Evolutionary conservation across 176 grass and related monocot genomes (phyloP).

Genomic region (Oryza rufipogon): DNA sequence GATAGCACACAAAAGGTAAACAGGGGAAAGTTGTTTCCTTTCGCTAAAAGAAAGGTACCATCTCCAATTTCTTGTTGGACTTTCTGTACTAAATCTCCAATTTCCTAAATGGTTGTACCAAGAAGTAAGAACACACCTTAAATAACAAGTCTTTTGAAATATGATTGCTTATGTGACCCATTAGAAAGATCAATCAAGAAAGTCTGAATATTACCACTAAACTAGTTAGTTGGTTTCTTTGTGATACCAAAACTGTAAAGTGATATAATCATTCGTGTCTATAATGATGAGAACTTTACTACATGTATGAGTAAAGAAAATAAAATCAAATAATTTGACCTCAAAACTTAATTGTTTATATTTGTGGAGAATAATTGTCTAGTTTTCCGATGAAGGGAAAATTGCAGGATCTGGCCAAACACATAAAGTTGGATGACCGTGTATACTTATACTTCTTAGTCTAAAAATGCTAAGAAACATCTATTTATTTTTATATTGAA

Average conservation of each 20-base stretch:
- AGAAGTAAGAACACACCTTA: neutral
- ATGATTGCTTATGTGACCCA: constrained; percentile 39
- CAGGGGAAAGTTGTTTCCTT: constrained; percentile 9
- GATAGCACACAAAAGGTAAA: neutral
- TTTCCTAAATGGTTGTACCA: constrained; percentile 13
- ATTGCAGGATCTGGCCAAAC: neutral
- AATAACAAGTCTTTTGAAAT: constrained; percentile 33
- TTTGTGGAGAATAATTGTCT: neutral
- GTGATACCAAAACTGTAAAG: constrained; percentile 10
- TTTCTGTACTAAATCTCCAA: constrained; percentile 14
- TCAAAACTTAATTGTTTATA: neutral
- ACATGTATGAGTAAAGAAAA: neutral
- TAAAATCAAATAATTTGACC: neutral
- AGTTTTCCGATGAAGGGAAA: neutral
- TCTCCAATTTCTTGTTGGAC: constrained; percentile 17
- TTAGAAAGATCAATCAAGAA: constrained; percentile 21
- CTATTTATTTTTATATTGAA: too few relatives aligned
- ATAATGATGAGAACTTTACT: neutral
- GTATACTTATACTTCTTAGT: neutral
- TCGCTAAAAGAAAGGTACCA: constrained; percentile 19
- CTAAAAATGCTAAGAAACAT: neutral
- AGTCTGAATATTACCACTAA: constrained; percentile 39
- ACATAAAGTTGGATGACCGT: neutral
- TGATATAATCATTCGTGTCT: constrained; percentile 13
- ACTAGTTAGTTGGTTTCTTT: constrained; percentile 40